Evolutionary conservation across 192 early-diverging fungal genomes (phyloP), one percentile per base, ranked within the genome.

Genomic region (Coemansia sp.): DNA sequence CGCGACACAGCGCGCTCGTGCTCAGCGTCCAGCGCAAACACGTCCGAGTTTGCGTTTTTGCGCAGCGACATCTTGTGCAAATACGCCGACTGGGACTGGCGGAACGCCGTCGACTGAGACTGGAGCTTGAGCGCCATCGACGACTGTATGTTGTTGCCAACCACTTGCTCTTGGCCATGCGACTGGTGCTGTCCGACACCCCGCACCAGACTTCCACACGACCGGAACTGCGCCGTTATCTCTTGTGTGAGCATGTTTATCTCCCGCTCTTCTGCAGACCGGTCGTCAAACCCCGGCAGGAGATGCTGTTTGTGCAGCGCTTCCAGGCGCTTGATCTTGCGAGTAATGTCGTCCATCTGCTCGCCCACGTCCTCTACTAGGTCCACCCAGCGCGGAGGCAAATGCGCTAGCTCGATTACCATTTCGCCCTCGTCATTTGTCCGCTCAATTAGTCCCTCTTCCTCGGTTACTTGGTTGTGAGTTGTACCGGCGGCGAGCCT

Each of bases 341-440:
- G 79, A 32, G 87, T 86, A 15, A 93, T 87, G 38, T 82, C 84
- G 5, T 90, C 87, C 35, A 91, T 62, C 52, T 85, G 82, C 55
- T 90, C 87, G 67, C 86, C 82, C 18, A 97, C 89, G 73, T 96
- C 94, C 45, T 96, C 94, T 8, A 95, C 93, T 59, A 94, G 86
- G 77, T 96, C 94, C 9, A 93, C 89, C 94, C 96, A 98, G 86
- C 90, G 88, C 22, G 96, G 96, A 50, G 95, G 95, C 59, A 98
- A 82, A 66, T 89, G 88, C 44, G 91, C 86, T 73, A 97, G 77
- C 74, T 97, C 94, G 43, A 98, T 96, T 34, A 95, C 89, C 27
- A 90, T 89, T 61, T 92, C 91, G 15, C 88, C 87, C 38, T 85
- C 86, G 69, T 92, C 89, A 58, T 88, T 88, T 43, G 89, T 83